These are phyloP conservation scores for Aplosporella prunicola DNA, from an alignment of 2,329 filamentous ascomycete species.

Conservation along the genomic window DNA sequence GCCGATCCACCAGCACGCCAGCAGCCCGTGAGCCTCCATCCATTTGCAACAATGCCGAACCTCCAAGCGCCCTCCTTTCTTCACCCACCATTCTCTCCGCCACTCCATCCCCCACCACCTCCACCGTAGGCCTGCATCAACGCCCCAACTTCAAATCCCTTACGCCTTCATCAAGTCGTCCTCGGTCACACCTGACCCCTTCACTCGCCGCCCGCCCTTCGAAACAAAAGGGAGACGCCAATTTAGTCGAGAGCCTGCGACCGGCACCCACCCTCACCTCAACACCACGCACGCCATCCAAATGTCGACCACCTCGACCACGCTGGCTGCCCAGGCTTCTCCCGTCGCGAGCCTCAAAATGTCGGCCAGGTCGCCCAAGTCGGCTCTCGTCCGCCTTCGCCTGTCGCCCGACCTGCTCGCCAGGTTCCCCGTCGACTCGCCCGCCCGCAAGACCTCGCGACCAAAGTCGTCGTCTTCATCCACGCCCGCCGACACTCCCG, in stretches of 20 bases:
- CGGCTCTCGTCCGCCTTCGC: constrained; percentile 23
- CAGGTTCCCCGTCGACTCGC: constrained; percentile 15
- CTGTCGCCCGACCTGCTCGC: constrained; percentile 23
- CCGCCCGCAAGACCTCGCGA: constrained; percentile 17
- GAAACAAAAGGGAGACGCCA: constrained; percentile 10
- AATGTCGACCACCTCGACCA: constrained; percentile 13
- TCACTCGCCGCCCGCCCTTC: constrained; percentile 11
- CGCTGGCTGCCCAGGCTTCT: constrained; percentile 15
- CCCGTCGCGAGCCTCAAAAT: constrained; percentile 20
- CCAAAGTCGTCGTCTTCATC: constrained; percentile 30
- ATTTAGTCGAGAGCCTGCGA: constrained; percentile 11
- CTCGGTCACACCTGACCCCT: constrained; percentile 11
- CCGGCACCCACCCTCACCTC: constrained; percentile 7
- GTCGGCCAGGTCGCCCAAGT: constrained; percentile 25
- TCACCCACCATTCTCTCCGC: too few relatives aligned
- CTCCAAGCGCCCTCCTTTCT: constrained; percentile 1
- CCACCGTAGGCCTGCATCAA: constrained; percentile 8
- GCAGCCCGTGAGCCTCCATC: too few relatives aligned
- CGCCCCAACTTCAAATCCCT: constrained; percentile 6
- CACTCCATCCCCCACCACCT: constrained; percentile 7
- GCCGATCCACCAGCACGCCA: too few relatives aligned
- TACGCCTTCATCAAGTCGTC: constrained; percentile 8
- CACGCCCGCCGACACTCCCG: constrained; percentile 28
- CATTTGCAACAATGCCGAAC: too few relatives aligned
- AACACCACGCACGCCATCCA: constrained; percentile 9